Percentiles rank a stretch among this genome's conserved stretches.
These are phyloP conservation scores for Globisporangium megalacanthum DNA, from an alignment of 352 stramenopile species.

Conservation along the genomic window DNA sequence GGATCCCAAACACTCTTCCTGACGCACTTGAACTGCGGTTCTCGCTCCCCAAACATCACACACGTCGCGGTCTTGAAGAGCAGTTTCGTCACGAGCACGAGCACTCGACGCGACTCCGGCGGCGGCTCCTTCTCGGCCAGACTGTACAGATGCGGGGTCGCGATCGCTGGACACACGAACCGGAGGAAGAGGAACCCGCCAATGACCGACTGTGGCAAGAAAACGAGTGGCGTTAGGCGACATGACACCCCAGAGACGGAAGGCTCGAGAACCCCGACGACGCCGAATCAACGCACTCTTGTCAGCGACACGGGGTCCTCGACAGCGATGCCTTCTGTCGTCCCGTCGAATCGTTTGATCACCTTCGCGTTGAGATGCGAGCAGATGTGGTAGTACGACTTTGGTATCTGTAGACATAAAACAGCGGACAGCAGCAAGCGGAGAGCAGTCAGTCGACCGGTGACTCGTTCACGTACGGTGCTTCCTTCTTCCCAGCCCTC, in stretches of 20 bases:
- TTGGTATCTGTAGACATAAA: conserved; percentile 33
- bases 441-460: conserved; percentile 1
- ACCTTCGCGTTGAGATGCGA: conserved; percentile 69
- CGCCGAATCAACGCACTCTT: conserved; percentile 22
- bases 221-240: background rate
- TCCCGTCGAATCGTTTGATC: conserved; percentile 63
- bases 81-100: conserved; percentile 87
- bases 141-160: conserved; percentile 79
- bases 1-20: too few species aligned
- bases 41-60: conserved; percentile 80
- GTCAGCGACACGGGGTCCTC: conserved; percentile 55
- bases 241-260: background rate
- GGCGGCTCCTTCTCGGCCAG: conserved; percentile 67
- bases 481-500: background rate
- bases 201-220: conserved; percentile 55
- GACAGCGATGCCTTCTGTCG: conserved; percentile 45
- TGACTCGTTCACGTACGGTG: background rate
- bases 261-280: background rate
- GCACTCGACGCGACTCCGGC: conserved; percentile 65
- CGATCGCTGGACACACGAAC: conserved; percentile 86
- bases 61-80: conserved; percentile 86
- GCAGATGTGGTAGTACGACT: conserved; percentile 75
- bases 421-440: background rate
- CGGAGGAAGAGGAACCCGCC: conserved; percentile 86
- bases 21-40: conserved; percentile 78